phyloP scores from a whole-genome alignment of 129 eudicot genomes.

The Saposhnikovia divaricata region DNA sequence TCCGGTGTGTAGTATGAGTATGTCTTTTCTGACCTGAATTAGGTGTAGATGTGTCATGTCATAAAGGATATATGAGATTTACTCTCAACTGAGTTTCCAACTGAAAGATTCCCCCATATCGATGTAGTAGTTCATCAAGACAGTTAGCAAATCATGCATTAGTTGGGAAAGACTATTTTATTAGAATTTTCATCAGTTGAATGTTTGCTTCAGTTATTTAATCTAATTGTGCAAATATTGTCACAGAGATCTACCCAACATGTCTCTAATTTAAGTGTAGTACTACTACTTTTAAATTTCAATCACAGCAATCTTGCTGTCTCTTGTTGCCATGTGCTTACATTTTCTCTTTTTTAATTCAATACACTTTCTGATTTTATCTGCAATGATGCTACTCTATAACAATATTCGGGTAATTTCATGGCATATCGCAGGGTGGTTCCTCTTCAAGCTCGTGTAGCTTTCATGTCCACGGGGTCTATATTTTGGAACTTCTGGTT shows the following conservation, averaged over 20 bases:
- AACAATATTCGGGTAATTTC: constrained; percentile 3
- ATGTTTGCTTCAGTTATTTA: background rate
- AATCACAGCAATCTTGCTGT: too few relatives aligned
- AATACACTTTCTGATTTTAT: background rate
- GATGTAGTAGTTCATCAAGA: background rate
- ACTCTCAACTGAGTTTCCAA: background rate
- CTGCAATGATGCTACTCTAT: background rate
- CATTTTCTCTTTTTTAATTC: too few relatives aligned
- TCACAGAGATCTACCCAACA: background rate
- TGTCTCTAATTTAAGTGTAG: background rate
- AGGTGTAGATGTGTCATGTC: background rate
- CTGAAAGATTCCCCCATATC: background rate
- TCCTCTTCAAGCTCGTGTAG: constrained; percentile 98
- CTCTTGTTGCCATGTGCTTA: background rate
- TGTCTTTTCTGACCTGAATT: background rate
- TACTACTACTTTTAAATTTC: background rate
- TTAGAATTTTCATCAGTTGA: background rate
- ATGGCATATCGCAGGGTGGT: constrained; percentile 47
- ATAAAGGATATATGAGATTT: background rate
- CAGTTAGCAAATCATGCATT: background rate
- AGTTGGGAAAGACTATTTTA: background rate
- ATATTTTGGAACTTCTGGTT: constrained; percentile 88
- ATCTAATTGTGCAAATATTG: background rate
- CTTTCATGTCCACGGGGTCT: constrained; percentile 87
- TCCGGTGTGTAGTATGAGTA: background rate